These are phyloP conservation scores for Neltuma alba DNA, from an alignment of 306 rosid genomes.

Conservation along the genomic window DNA sequence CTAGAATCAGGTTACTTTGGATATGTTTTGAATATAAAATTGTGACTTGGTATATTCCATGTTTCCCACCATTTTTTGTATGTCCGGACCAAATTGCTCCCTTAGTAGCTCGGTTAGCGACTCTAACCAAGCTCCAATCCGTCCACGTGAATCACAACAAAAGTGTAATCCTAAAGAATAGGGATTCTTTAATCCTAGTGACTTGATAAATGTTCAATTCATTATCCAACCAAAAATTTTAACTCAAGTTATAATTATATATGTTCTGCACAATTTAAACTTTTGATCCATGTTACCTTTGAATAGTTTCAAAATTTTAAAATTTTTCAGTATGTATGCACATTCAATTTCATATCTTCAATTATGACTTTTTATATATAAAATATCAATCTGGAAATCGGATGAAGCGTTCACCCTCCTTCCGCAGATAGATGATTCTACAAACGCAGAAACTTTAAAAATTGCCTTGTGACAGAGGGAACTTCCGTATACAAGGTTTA, in stretches of 20 bases:
- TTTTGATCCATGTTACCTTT: neutral
- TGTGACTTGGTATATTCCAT: neutral
- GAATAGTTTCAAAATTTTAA: neutral
- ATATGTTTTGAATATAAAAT: neutral
- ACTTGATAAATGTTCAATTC: neutral
- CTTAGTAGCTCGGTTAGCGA: neutral
- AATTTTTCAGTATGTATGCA: neutral
- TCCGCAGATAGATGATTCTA: neutral
- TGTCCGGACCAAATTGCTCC: neutral
- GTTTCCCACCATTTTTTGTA: neutral
- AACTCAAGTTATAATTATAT: neutral
- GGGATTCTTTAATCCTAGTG: no score
- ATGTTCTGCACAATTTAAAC: neutral
- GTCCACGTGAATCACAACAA: no score
- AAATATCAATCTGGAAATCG: neutral
- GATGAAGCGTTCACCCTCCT: neutral
- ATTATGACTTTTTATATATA: neutral
- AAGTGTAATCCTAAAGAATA: no score
- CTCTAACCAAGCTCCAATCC: no score
- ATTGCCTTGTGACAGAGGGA: neutral
- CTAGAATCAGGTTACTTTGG: neutral
- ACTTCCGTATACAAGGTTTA: neutral
- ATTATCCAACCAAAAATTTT: neutral
- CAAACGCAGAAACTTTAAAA: neutral
- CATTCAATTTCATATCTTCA: neutral